Evolutionary conservation across 73 alveolate species (phyloP), one percentile per base, ranked within the genome.

Genomic region (Stentor roeselii): DNA sequence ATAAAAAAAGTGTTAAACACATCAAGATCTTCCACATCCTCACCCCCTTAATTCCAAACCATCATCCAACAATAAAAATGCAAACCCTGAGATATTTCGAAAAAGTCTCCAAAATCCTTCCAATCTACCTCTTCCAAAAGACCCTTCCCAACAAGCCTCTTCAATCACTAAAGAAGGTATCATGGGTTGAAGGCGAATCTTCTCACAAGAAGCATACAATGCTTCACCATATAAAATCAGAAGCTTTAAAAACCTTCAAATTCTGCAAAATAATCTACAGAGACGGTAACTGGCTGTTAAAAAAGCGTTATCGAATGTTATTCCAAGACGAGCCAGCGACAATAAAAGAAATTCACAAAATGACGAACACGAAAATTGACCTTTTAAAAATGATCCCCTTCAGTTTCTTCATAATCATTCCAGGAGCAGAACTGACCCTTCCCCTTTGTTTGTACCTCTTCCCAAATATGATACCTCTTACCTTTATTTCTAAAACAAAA

Each of bases 381-480:
- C 87, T 95, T 59, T 41, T 95, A 11, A 95, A 95, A 86, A 90
- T 95, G 85, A 89, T 95, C 59, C 99, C 99, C 27, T 95, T 95
- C 88, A 90, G 97, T 15, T 75, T 95, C 75, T 93, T 95, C 86
- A 83, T 95, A 38, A 86, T 95, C 35, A 87, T 95, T 75, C 99
- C 99, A 32, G 97, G 96, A 3, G 92, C 92, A 6, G 99, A 95
- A 89, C 74, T 93, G 39, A 77, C 94, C 32, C 90, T 95, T 11
- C 99, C 99, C 39, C 92, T 95, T 15, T 93, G 91, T 94, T 87
- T 95, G 37, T 88, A 90, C 75, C 85, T 95, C 30, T 95, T 95
- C 89, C 99, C 99, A 15, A 95, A 95, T 80, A 89, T 95, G 35
- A 93, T 95, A 59, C 99, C 99, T 27, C 84, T 95, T 6, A 86